Conservation (phyloP, 768 basidiomycete species). For the Neoboletus brunneissimus region DNA sequence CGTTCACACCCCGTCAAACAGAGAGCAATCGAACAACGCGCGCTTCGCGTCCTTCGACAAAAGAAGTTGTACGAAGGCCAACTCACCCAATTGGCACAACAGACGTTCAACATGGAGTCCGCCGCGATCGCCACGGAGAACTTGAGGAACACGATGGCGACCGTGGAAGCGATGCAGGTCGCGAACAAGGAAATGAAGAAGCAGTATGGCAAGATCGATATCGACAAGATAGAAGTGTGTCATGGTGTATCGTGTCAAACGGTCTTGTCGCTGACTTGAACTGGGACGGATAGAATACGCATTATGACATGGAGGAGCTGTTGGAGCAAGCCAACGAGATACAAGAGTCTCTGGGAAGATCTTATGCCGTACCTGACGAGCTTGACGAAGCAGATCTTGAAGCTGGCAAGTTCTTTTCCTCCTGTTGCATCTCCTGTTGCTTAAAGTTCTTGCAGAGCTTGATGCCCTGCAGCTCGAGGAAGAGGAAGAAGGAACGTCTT, state of each 20-base stretch:
- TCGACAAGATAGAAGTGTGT: slow-evolving; percentile 96
- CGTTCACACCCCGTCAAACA: slow-evolving; percentile 27
- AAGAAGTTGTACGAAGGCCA: slow-evolving; percentile 96
- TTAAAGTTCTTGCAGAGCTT: slow-evolving; percentile 59
- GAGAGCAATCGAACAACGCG: slow-evolving; percentile 93
- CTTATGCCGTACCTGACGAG: slow-evolving; percentile 96
- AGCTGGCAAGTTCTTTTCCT: slow-evolving; percentile 60
- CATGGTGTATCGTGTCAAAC: background rate
- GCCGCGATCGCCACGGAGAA: slow-evolving; percentile 96
- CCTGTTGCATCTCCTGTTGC: background rate
- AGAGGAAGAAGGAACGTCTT: slow-evolving; percentile 88
- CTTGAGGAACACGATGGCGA: slow-evolving; percentile 97
- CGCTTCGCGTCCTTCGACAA: slow-evolving; percentile 88
- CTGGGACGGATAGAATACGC: slow-evolving; percentile 67
- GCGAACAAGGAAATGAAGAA: slow-evolving; percentile 97
- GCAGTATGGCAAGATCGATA: slow-evolving; percentile 95
- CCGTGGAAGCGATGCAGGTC: slow-evolving; percentile 91
- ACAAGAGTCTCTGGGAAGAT: slow-evolving; percentile 88
- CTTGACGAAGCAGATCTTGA: slow-evolving; percentile 96
- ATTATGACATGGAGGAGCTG: slow-evolving; percentile 97
- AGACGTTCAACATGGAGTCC: slow-evolving; percentile 98
- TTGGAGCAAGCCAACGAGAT: slow-evolving; percentile 98
- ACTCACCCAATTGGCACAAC: slow-evolving; percentile 86
- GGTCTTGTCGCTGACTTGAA: background rate
- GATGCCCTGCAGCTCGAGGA: slow-evolving; percentile 91